A percentile compares a stretch with the other conserved stretches of the same genome.
Evolutionary conservation across 441 rosid genomes (phyloP).

Genomic region (Daphne laureola): DNA sequence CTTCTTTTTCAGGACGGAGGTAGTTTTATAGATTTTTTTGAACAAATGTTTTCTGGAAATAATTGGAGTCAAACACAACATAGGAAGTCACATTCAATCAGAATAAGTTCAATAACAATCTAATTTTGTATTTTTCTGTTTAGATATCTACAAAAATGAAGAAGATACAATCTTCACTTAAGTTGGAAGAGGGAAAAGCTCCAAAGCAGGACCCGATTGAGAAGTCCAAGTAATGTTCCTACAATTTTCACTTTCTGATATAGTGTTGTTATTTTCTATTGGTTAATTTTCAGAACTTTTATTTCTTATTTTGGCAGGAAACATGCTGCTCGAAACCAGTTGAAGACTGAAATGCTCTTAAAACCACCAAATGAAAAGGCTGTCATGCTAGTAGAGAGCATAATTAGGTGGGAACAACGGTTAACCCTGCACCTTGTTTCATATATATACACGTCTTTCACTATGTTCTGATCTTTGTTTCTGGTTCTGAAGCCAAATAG

Average conservation of each 20-base stretch:
- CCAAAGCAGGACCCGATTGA: slow-evolving; percentile 36
- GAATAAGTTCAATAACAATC: no score
- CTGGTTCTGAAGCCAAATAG: no score
- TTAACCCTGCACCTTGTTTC: no score
- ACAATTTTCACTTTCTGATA: background rate
- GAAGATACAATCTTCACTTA: slow-evolving; percentile 45
- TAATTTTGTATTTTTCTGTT: slow-evolving; percentile 14
- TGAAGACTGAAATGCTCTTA: slow-evolving; percentile 33
- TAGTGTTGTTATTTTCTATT: background rate
- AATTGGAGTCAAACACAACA: no score
- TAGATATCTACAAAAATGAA: slow-evolving; percentile 56
- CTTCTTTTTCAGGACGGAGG: no score
- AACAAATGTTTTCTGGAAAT: no score
- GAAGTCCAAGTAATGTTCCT: slow-evolving; percentile 39
- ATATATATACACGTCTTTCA: no score
- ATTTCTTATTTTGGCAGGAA: slow-evolving; percentile 43
- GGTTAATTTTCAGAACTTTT: background rate
- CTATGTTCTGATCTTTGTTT: no score
- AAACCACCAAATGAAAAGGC: slow-evolving; percentile 49
- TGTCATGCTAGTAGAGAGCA: slow-evolving; percentile 41
- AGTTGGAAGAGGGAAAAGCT: slow-evolving; percentile 39
- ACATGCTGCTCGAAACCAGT: slow-evolving; percentile 37
- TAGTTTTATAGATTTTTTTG: no score
- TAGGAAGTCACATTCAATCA: no score
- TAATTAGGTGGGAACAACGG: slow-evolving; percentile 47